Base-by-base conservation (phyloP, 2,329 filamentous ascomycete species). In the Aspergillus tubingensis region DNA sequence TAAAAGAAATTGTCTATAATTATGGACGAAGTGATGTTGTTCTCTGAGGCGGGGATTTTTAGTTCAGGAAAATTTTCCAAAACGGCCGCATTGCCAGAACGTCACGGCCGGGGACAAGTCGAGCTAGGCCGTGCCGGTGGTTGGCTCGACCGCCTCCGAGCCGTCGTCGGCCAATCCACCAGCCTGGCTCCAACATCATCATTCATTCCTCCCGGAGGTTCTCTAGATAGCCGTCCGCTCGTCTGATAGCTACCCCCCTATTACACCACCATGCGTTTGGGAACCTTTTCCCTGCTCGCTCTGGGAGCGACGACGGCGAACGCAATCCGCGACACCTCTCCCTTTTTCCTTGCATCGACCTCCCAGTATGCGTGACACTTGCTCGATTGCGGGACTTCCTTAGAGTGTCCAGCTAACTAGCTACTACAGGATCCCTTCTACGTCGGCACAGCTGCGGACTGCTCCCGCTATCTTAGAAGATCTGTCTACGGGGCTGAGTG, bases 291-390 rank as follows among this genome's bases (percentile, higher is more conserved):
- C 68, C 77, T 81, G 62, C 72, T 84, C 58, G 79, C 81, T 70
- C 75, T 84, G 60, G 76, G 86, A 69, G 82, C 85, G 67, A 82
- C 85, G 62, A 82, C 83, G 23, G 87, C 83, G 48, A 80, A 86
- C 63, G 93, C 91, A 25, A 95, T 96, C 76, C 87, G 86, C 64
- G 89, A 96, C 77, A 92, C 93, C 2, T 93, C 91, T 57, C 94
- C 95, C 17, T 95, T 96, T 77, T 85, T 96, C 74, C 80, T 97
- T 67, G 89, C 96, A 76, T 97, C 94, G 32, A 94, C 89, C 49
- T 85, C 89, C 64, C 82, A 88, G 93, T 96, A 88, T 71, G 88
- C 67, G 43, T 65, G 43, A 13, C 55, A 49, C 15, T 50, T 23
- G 47, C 54, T 47, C 23, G 56, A 32, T 63, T 62, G 50, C 55